Base-by-base conservation (phyloP, 306 rosid genomes). In the Quercus variabilis region DNA sequence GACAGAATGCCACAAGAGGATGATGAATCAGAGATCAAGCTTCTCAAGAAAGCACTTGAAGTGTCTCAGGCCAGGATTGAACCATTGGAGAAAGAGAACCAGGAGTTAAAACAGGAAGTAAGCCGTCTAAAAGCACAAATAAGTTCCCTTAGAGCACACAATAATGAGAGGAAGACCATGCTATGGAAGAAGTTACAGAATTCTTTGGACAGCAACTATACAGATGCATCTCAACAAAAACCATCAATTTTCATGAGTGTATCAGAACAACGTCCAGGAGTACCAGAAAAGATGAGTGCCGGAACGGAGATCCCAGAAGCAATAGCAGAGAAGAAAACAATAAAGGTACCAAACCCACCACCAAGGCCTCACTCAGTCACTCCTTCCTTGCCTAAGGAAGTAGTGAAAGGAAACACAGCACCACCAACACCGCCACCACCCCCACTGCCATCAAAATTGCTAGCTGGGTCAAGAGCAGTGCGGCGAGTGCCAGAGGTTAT, bases 121-220 rank as follows among this genome's bases (percentile, higher is more conserved):
- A 75, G 72, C 51, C 92, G 91, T 55, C 84, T 96, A 3, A 91
- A 67, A 78, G 80, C 93, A 51, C 93, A 92, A 28, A 74, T 92
- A 79, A 74, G 83, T 56, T 85, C 93, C 55, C 90, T 96, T 1
- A 96, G 85, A 85, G 93, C 96, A 15, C 82, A 86, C 62, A 87
- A 89, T 26, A 85, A 86, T 19, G 99, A 96, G 86, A 90, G 97
- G 70, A 95, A 90, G 81, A 68, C 91, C 21, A 79, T 90, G 35
- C 94, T 91, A 3, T 95, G 98, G 99, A 93, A 93, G 89, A 95
- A 93, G 87, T 85, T 91, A 18, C 96, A 95, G 51, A 91, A 79
- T 78, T 83, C 94, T 52, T 77, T 86, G 43, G 97, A 90, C 35
- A 84, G 82, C 63, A 83, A 57, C 80, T 80, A 78, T 73, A 70